Evolutionary conservation across 2,329 filamentous ascomycete genomes (phyloP), one percentile per base, ranked within the genome.

Genomic region (Elsinoe fawcettii): DNA sequence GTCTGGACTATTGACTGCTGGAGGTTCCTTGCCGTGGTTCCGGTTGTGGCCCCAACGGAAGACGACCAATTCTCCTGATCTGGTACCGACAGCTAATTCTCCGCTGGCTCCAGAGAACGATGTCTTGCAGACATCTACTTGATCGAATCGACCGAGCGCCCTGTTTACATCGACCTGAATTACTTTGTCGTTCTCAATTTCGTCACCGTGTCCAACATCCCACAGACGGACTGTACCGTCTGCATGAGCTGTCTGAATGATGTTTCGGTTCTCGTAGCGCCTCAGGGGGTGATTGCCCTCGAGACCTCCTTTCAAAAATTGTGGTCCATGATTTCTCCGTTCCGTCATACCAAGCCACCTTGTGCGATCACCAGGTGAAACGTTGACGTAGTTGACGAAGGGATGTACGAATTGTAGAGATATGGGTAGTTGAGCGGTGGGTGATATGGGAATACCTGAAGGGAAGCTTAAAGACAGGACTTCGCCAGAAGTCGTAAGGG

Each of bases 301-400:
- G 1, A 84, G 86, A 6, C 93, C 93, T 56, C 93, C 93, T 62
- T 83, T 82, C 2, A 96, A 71, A 36, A 99, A 78, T 8, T 80
- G 79, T 41, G 91, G 90, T 0, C 91, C 91, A 64, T 87, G 84
- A 43, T 84, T 80, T 37, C 92, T 82, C 62, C 82, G 86, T 70
- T 97, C 93, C n/a, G 83, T 82, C 83, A 97, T 86, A 3, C 89
- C 88, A 12, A 97, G 80, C 93, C 93, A 99, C 61, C 85, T 81
- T 6, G 83, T 83, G 25, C 93, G 83, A 49, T 90, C 85, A 9
- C 97, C 77, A 11, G 82, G 80, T 8, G 88, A 80, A n/a, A 95
- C 77, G 14, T 82, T 80, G 54, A 88, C 77, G 53, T 84, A 83
- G 56, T 83, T 87, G 58, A 93, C 83, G 67, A 95, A 97, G 0